phyloP scores from a whole-genome alignment of 1,284 basidiomycete genomes.

The Boletus smithii region DNA sequence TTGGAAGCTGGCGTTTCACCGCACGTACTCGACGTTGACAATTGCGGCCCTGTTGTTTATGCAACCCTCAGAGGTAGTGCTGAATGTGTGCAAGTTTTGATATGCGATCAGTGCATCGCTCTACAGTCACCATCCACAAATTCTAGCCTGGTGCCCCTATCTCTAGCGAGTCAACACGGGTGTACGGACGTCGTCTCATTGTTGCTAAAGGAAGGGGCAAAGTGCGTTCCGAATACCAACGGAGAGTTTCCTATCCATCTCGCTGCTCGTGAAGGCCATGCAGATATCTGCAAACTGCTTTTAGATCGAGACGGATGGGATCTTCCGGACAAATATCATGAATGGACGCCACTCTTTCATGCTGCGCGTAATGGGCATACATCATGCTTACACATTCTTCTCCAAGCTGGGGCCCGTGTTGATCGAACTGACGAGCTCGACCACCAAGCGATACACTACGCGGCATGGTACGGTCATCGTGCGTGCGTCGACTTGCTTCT shows the following conservation, averaged over 20 bases:
- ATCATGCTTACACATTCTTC: slow-evolving; percentile 73
- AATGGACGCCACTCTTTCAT: slow-evolving; percentile 98
- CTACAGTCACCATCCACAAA: slow-evolving; percentile 41
- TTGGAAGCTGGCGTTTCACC: slow-evolving; percentile 68
- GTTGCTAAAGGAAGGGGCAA: slow-evolving; percentile 72
- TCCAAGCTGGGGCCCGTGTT: slow-evolving; percentile 77
- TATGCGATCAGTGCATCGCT: slow-evolving; percentile 62
- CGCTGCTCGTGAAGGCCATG: slow-evolving; percentile 95
- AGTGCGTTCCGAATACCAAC: slow-evolving; percentile 84
- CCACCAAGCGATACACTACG: slow-evolving; percentile 88
- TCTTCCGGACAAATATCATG: slow-evolving; percentile 91
- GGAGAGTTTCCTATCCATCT: slow-evolving; percentile 96
- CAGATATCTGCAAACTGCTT: slow-evolving; percentile 79
- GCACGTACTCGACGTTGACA: slow-evolving; percentile 84
- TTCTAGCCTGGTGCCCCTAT: slow-evolving; percentile 81
- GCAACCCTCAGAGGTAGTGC: slow-evolving; percentile 86
- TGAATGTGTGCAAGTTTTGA: slow-evolving; percentile 75
- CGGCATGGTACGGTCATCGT: slow-evolving; percentile 96
- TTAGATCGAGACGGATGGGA: slow-evolving; percentile 80
- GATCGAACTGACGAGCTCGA: slow-evolving; percentile 82
- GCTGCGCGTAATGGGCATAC: slow-evolving; percentile 87
- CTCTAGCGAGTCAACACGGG: slow-evolving; percentile 88
- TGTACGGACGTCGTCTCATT: slow-evolving; percentile 77
- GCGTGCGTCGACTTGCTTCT: slow-evolving; percentile 75
- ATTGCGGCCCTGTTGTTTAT: slow-evolving; percentile 91